Evolutionary conservation across 495 filamentous ascomycete species (phyloP), one percentile per base, ranked within the genome.

Genomic region (Hypoxylon lienhwacheense): DNA sequence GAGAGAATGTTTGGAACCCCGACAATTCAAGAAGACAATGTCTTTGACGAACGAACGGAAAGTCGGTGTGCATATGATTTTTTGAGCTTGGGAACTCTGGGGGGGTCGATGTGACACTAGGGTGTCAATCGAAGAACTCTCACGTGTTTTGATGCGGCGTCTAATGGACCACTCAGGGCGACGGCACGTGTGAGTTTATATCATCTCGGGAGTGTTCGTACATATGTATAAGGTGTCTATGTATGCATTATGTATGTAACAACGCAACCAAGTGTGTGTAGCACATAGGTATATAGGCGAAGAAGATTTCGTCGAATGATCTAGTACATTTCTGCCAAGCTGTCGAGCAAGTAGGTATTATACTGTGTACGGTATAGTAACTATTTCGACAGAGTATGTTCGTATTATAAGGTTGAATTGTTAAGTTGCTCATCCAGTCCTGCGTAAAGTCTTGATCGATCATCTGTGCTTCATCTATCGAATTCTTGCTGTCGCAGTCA

Each of bases 41-140:
- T 48, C 47, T 61, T 36, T 40, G 43, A 40, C 37, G 16, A 31
- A 26, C 37, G 33, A 55, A 39, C 53, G 35, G 58, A 61, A 61
- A 61, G 58, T 61, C 58, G 58, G 58, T 61, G 58, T 56, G 58
- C 58, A 61, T 61, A 61, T 61, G 52, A 61, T 56, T 61, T 61
- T 58, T 58, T 46, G 36, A 52, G 26, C 43, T 52, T 21, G 34
- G 57, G 32, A 36, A 15, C 35, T 51, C 37, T 31, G 45, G 52
- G 52, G 57, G 58, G 52, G 52, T 56, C 4, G 52, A 61, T 61
- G 58, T 49, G 47, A 61, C 52, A 52, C 8, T 56, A 52, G 58
- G 58, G 58, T 61, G 58, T 56, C 58, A 56, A 61, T 52, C 28
- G 35, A 61, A 40, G 37, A 56, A 53, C 43, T 48, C 52, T 56